Evolutionary conservation across 2,329 filamentous ascomycete species (phyloP), one percentile per base, ranked within the genome.

Genomic region (Didymella glomerata): DNA sequence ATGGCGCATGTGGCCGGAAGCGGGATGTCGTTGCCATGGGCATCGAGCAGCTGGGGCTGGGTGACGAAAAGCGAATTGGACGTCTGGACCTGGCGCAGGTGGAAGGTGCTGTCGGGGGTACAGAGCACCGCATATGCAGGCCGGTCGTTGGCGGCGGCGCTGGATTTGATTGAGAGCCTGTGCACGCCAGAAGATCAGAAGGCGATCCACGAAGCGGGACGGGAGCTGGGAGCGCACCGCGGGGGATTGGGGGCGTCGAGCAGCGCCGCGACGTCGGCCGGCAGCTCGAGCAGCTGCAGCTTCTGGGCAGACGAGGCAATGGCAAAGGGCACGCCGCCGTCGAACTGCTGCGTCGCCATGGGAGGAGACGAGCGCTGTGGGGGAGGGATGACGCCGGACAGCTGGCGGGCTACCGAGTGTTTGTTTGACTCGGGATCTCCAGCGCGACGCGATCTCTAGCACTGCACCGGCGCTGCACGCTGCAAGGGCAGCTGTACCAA

Each of bases 81-180:
- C 16, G 86, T 88, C 66, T 87, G 86, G 51, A 89, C 86, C 73
- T 89, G 86, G 65, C 86, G 85, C 50, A 89, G 76, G 58, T 83
- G 81, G 76, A 83, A 89, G 11, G 86, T 86, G 64, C 83, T 79
- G 53, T 79, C 78, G 10, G 80, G 76, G 2, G 85, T 88, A 76
- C 86, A 89, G 59, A 89, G 78, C 60, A 88, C 85, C 28, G 85
- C 83, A 82, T 79, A 71, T 77, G 74, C 63, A 77, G 73, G 59
- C 77, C 77, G 72, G 53, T 60, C 65, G 34, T 66, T 54, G 40
- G 66, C 30, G 38, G 69, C 51, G 52, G 68, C 63, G 50, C 62
- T 66, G 32, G 75, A 78, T 42, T 78, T 77, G 55, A 78, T 72
- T 46, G 67, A 73, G 36, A 78, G 74, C 30, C 76, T 78, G 61